phyloP scores from a whole-genome alignment of 2,329 filamentous ascomycete genomes.

The Phyllachora maydis region DNA sequence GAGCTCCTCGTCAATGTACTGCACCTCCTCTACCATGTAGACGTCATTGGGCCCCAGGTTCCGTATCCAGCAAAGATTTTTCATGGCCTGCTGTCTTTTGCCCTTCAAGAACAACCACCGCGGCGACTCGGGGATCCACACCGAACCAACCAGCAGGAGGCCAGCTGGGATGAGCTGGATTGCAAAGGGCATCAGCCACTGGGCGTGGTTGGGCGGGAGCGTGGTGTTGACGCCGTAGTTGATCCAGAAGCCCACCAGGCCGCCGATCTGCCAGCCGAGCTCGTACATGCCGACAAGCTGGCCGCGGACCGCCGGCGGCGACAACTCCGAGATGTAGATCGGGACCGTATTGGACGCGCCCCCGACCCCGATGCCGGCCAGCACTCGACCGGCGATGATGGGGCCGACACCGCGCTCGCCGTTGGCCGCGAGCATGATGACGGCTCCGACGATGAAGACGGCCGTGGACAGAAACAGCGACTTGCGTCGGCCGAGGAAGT shows the following conservation, averaged over 20 bases:
- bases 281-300: slow-evolving; percentile 47
- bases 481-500: slow-evolving; percentile 45
- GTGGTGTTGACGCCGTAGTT: slow-evolving; percentile 39
- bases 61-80: slow-evolving; percentile 43
- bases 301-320: slow-evolving; percentile 42
- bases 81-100: slow-evolving; percentile 33
- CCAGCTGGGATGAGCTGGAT: slow-evolving; percentile 49
- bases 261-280: slow-evolving; percentile 42
- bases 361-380: slow-evolving; percentile 43
- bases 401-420: slow-evolving; percentile 39
- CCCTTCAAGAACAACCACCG: slow-evolving; percentile 48
- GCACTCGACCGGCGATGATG: slow-evolving; percentile 39
- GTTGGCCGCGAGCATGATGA: slow-evolving; percentile 49
- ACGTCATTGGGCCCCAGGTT: slow-evolving; percentile 30
- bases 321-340: slow-evolving; percentile 38
- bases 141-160: slow-evolving; percentile 33
- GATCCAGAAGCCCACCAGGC: slow-evolving; percentile 44
- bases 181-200: slow-evolving; percentile 45
- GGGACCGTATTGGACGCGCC: slow-evolving; percentile 41
- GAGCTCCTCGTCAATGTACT: slow-evolving; percentile 47
- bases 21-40: slow-evolving; percentile 56
- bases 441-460: slow-evolving; percentile 50
- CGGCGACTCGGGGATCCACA: slow-evolving; percentile 44
- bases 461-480: slow-evolving; percentile 38
- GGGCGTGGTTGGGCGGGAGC: slow-evolving; percentile 21